A percentile compares a stretch with the other conserved stretches of the same genome.
Conservation (phyloP, 371 early-diverging fungal genomes). For the Mucor racemosus region DNA sequence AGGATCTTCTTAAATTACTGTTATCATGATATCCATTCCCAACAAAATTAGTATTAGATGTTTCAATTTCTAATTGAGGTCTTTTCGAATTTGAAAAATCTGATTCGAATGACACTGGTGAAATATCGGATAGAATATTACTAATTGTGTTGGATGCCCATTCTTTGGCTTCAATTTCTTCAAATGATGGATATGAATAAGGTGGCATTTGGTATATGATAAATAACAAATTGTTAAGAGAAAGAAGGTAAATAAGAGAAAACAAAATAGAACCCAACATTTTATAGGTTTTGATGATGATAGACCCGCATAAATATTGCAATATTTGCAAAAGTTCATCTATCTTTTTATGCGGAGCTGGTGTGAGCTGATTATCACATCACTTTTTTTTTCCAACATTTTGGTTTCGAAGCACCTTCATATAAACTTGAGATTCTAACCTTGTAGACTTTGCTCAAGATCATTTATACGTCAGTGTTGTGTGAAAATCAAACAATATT, state of each 20-base stretch:
- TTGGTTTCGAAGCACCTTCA: not conserved
- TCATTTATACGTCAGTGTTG: no score
- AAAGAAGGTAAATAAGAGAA: constrained; percentile 14
- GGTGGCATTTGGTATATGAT: constrained; percentile 29
- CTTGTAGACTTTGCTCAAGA: no score
- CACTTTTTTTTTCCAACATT: constrained; percentile 2
- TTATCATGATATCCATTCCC: constrained; percentile 1
- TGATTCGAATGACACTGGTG: constrained; percentile 38
- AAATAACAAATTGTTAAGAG: constrained; percentile 13
- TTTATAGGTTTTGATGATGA: constrained; percentile 1
- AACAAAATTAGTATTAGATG: not conserved
- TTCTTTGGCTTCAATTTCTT: constrained; percentile 42
- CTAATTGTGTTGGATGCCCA: constrained; percentile 44
- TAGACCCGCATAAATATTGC: constrained; percentile 1
- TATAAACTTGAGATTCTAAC: no score
- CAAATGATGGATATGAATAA: constrained; percentile 37
- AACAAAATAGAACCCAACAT: constrained; percentile 5
- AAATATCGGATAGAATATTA: constrained; percentile 31
- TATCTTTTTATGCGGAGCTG: not conserved
- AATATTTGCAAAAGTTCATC: not conserved
- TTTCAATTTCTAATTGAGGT: not conserved
- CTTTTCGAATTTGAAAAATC: constrained; percentile 6
- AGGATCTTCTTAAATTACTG: constrained; percentile 28
- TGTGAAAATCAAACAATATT: no score
- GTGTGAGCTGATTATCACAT: constrained; percentile 5